Conservation (phyloP, 768 basidiomycete species). For the Amanita phalloides region DNA sequence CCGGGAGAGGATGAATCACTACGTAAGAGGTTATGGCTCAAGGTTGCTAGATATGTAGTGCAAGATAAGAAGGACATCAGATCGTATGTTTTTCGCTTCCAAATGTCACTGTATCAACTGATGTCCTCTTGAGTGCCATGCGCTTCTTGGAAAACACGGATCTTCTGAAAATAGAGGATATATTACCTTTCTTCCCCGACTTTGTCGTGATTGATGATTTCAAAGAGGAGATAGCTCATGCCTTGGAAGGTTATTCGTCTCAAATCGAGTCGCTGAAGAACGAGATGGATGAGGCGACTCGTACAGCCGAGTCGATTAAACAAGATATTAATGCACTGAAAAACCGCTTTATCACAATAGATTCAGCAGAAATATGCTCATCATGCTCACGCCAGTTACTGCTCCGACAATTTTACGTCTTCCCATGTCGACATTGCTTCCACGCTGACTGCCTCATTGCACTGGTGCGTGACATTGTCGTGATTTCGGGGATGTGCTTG, state of each 20-base stretch:
- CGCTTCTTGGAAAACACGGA: conserved; percentile 91
- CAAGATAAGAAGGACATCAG: conserved; percentile 98
- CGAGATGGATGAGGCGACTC: conserved; percentile 96
- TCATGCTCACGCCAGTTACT: conserved; percentile 68
- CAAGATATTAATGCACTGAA: conserved; percentile 78
- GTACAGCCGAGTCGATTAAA: conserved; percentile 88
- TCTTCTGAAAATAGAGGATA: conserved; percentile 95
- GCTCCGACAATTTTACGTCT: conserved; percentile 93
- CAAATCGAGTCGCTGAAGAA: conserved; percentile 83
- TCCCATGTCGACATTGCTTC: conserved; percentile 96
- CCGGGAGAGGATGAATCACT: conserved; percentile 83
- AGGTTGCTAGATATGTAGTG: conserved; percentile 97
- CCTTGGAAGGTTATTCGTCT: conserved; percentile 86
- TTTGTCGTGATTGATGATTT: conserved; percentile 99
- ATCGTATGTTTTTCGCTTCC: conserved; percentile 49
- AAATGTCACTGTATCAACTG: background rate
- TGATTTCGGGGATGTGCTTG: background rate
- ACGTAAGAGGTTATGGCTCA: conserved; percentile 93
- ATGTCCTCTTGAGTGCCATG: conserved; percentile 65
- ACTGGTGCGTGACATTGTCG: conserved; percentile 47
- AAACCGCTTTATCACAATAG: conserved; percentile 87
- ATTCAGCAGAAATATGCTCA: conserved; percentile 79
- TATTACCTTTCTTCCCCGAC: conserved; percentile 98
- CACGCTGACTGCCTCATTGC: conserved; percentile 96
- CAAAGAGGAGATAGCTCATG: conserved; percentile 96